Conservation (phyloP, 257 asterid genomes). For the Gardenia jasminoides region DNA sequence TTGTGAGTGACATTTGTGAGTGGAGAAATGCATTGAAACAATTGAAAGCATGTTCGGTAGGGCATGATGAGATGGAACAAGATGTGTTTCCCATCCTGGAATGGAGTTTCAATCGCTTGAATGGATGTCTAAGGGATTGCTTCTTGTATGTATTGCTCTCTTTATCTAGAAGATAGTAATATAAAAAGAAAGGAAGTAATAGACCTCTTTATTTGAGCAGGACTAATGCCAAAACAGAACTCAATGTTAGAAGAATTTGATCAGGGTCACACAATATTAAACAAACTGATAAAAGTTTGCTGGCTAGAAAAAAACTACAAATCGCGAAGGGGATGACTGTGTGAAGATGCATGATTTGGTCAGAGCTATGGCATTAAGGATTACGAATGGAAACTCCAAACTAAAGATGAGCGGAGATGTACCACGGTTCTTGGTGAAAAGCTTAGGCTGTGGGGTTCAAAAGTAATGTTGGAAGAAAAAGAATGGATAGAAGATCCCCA, state of each 20-base stretch:
- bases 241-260: background rate
- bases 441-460: background rate
- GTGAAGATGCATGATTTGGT: conserved; percentile 3
- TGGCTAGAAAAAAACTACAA: background rate
- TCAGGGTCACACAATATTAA: background rate
- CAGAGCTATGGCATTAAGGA: background rate
- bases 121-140: background rate
- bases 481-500: conserved; percentile 5
- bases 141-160: conserved; percentile 15
- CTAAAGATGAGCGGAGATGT: background rate
- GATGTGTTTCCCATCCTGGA: conserved; percentile 5
- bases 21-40: conserved; percentile 5
- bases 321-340: background rate
- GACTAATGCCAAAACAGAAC: background rate
- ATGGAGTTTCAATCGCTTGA: conserved; percentile 11
- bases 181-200: conserved; percentile 3
- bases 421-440: conserved; percentile 6
- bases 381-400: background rate
- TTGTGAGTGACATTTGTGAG: conserved; percentile 1
- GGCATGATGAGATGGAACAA: background rate
- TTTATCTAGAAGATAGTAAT: background rate
- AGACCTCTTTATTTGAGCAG: background rate
- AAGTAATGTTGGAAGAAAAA: background rate
- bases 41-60: conserved; percentile 3
- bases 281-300: background rate